Evolutionary conservation across 352 stramenopile species (phyloP), one percentile per base, ranked within the genome.

Genomic region (Stramenopiles sp.): DNA sequence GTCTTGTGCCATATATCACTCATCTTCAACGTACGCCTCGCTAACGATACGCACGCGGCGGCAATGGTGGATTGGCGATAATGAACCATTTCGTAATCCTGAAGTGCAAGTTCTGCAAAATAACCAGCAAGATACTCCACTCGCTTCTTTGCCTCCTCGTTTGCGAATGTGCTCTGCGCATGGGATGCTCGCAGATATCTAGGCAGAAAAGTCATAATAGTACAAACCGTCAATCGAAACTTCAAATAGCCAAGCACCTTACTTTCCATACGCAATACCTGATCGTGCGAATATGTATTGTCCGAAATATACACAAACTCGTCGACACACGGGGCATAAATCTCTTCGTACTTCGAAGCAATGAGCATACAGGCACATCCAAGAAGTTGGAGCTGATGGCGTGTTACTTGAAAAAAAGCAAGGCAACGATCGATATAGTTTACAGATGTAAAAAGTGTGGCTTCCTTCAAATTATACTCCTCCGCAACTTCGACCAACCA

Each of bases 261-360:
- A 8, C 83, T 80, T 83, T 94, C 90, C 86, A 92, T 90, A 0
- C 85, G 75, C 1, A 89, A 83, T 30, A 94, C 87, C 82, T 92
- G 83, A 39, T 85, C 84, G 0, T 39, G 75, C 22, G 78, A 88
- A 84, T 92, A 92, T 22, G 88, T 87, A 76, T 91, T 86, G 82
- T 92, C 90, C 30, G 88, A 87, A 76, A 94, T 91, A 83, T 92
- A 91, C 30, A 86, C 84, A 80, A 94, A 89, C 30, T 91, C 87
- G 8, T 89, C 81, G 0, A 88, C 81, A 1, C 82, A 82, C 4
- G 88, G 87, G 22, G 86, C 83, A 30, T 84, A 85, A 30, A 84
- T 85, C 83, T 93, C 89, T 80, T 92, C 84, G 78, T 91, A 88
- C 83, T 94, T 94, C 67, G 84, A 86, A n/a, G 90, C 89, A 29